These are phyloP conservation scores for Anthracocystis panici-leucophaei DNA, from an alignment of 1,284 basidiomycete genomes.

Conservation along the genomic window DNA sequence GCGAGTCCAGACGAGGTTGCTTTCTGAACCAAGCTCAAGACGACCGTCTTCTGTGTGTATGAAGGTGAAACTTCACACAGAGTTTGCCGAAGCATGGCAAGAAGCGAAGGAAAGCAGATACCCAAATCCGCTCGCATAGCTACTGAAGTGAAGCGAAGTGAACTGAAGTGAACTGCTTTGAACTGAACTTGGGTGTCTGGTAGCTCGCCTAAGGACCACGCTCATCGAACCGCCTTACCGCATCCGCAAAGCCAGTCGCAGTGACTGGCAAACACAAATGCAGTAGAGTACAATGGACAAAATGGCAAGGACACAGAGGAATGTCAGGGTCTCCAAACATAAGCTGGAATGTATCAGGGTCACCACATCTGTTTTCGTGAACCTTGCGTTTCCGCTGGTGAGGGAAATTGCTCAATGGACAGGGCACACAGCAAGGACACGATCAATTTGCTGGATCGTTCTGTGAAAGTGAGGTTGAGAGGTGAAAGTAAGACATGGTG, in stretches of 20 bases:
- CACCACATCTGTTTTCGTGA: background rate
- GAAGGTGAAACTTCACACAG: background rate
- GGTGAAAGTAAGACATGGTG: too few species aligned
- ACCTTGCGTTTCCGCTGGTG: background rate
- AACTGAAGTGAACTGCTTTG: background rate
- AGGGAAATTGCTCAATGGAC: background rate
- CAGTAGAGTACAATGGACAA: background rate
- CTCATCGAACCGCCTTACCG: constrained; percentile 1
- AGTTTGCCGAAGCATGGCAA: background rate
- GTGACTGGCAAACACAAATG: background rate
- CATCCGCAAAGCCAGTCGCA: background rate
- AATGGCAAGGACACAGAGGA: background rate
- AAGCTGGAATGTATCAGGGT: background rate
- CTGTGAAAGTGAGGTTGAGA: too few species aligned
- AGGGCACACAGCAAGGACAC: background rate
- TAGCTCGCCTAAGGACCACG: background rate
- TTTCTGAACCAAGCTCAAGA: too few species aligned
- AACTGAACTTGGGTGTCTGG: too few species aligned
- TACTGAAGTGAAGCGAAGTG: too few species aligned
- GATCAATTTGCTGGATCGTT: background rate
- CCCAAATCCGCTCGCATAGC: background rate
- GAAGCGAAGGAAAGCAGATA: background rate
- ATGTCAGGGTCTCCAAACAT: background rate
- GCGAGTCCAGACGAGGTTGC: background rate
- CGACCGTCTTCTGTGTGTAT: too few species aligned